Percentiles rank a stretch among this genome's conserved stretches.
phyloP scores from a whole-genome alignment of 2,329 filamentous ascomycete genomes.

The Nothophaeocryptopus gaeumannii region DNA sequence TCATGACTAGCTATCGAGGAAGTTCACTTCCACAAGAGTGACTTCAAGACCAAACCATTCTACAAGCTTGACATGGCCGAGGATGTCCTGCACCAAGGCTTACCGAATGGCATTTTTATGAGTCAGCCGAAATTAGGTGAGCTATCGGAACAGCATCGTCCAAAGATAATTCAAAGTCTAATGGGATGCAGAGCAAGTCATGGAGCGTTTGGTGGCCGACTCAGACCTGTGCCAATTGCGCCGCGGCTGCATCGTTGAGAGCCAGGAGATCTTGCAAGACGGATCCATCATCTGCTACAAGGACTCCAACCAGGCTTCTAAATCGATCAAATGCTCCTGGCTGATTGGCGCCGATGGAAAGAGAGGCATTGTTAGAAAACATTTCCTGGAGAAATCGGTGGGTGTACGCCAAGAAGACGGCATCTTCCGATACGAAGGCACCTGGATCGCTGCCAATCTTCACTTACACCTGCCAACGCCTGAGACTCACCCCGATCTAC shows the following conservation, averaged over 20 bases:
- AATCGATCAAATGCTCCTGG: slow-evolving; percentile 28
- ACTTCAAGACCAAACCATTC: slow-evolving; percentile 1
- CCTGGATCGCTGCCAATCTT: slow-evolving; percentile 51
- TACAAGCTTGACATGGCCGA: not conserved
- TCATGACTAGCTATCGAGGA: not conserved
- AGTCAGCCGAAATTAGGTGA: slow-evolving; percentile 11
- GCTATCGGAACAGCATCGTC: not conserved
- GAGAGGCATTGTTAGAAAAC: slow-evolving; percentile 46
- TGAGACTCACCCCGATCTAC: slow-evolving; percentile 48
- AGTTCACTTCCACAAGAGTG: slow-evolving; percentile 6
- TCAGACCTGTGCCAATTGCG: slow-evolving; percentile 7
- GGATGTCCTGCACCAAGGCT: slow-evolving; percentile 7
- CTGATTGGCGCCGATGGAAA: slow-evolving; percentile 51
- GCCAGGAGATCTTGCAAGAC: slow-evolving; percentile 22
- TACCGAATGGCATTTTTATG: slow-evolving; percentile 8
- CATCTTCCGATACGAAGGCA: slow-evolving; percentile 38
- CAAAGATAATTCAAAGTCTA: not conserved
- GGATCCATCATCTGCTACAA: slow-evolving; percentile 19
- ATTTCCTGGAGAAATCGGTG: slow-evolving; percentile 45
- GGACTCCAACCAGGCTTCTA: not conserved
- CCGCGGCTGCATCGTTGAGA: slow-evolving; percentile 6
- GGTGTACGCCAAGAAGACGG: slow-evolving; percentile 37
- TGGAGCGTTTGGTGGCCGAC: not conserved
- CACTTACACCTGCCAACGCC: slow-evolving; percentile 45
- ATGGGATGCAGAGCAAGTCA: not conserved